These are phyloP conservation scores for Eurotiales sp. DNA, from an alignment of 2,329 filamentous ascomycete genomes.

Conservation along the genomic window DNA sequence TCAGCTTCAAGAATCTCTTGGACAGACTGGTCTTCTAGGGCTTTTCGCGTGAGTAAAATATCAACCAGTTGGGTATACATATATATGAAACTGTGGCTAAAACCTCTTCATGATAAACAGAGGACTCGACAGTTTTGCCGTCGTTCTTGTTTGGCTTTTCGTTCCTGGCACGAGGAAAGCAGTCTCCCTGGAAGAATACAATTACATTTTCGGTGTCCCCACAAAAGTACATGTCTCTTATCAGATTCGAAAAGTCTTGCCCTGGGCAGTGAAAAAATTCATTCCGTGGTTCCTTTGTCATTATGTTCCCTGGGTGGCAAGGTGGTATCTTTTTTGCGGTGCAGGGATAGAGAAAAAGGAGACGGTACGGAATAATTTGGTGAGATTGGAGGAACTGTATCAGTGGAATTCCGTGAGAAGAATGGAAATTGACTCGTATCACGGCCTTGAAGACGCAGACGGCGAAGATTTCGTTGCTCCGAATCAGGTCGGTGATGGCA, in stretches of 20 bases:
- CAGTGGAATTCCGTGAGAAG: too few species aligned
- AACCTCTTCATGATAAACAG: slow-evolving; percentile 1
- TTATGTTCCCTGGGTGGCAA: slow-evolving; percentile 10
- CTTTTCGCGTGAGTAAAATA: slow-evolving; percentile 16
- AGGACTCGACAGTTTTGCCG: slow-evolving; percentile 14
- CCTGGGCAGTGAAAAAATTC: slow-evolving; percentile 31
- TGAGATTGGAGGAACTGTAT: too few species aligned
- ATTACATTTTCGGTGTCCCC: slow-evolving; percentile 37
- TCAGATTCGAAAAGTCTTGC: slow-evolving; percentile 31
- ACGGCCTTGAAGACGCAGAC: too few species aligned
- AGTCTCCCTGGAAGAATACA: slow-evolving; percentile 46
- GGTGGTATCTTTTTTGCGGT: slow-evolving; percentile 12
- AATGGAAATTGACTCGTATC: too few species aligned
- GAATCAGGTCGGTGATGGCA: too few species aligned
- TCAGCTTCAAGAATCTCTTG: slow-evolving; percentile 6
- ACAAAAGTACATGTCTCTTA: slow-evolving; percentile 31
- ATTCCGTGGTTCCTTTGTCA: slow-evolving; percentile 17
- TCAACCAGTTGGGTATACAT: background rate
- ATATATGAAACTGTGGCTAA: background rate
- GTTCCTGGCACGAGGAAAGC: slow-evolving; percentile 16
- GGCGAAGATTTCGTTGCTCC: too few species aligned
- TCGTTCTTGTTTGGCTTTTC: slow-evolving; percentile 18
- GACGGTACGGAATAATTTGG: too few species aligned
- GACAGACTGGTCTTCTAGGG: slow-evolving; percentile 13
- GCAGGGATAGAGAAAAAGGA: slow-evolving; percentile 1